Conservation (phyloP, 257 asterid genomes). For the Solanum gandarillasii region DNA sequence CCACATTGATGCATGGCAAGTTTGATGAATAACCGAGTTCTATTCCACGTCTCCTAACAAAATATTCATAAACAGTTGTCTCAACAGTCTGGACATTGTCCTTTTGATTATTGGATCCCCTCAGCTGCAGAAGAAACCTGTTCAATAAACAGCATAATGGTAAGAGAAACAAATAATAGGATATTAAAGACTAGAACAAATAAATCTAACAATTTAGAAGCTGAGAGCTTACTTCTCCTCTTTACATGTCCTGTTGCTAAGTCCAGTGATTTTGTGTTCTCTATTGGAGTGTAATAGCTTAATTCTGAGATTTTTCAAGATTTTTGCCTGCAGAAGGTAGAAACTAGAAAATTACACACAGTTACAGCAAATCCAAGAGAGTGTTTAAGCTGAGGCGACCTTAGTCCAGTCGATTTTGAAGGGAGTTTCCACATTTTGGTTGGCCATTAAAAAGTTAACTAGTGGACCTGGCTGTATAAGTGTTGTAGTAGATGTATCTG, state of each 20-base stretch:
- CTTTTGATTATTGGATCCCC: background rate
- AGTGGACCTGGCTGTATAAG: slow-evolving; percentile 34
- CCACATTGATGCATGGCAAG: slow-evolving; percentile 45
- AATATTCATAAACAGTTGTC: slow-evolving; percentile 41
- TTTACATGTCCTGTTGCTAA: slow-evolving; percentile 32
- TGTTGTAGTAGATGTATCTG: slow-evolving; percentile 40
- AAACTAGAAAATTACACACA: background rate
- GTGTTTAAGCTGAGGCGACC: slow-evolving; percentile 13
- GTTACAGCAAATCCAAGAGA: background rate
- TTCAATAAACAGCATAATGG: background rate
- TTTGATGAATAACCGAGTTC: slow-evolving; percentile 27
- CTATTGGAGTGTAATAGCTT: slow-evolving; percentile 22
- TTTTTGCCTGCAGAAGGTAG: slow-evolving; percentile 23
- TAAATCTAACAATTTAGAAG: background rate
- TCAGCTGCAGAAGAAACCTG: slow-evolving; percentile 18
- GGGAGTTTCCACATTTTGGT: slow-evolving; percentile 36
- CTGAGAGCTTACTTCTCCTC: slow-evolving; percentile 31
- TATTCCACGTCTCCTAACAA: slow-evolving; percentile 24
- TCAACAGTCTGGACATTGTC: slow-evolving; percentile 8
- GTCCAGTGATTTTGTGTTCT: slow-evolving; percentile 36
- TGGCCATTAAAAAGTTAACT: slow-evolving; percentile 27
- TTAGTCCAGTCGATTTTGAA: slow-evolving; percentile 31
- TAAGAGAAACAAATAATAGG: background rate
- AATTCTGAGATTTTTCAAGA: slow-evolving; percentile 30
- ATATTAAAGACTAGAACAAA: background rate